phyloP scores from a whole-genome alignment of 352 stramenopile genomes.

The Phytophthora rubi region DNA sequence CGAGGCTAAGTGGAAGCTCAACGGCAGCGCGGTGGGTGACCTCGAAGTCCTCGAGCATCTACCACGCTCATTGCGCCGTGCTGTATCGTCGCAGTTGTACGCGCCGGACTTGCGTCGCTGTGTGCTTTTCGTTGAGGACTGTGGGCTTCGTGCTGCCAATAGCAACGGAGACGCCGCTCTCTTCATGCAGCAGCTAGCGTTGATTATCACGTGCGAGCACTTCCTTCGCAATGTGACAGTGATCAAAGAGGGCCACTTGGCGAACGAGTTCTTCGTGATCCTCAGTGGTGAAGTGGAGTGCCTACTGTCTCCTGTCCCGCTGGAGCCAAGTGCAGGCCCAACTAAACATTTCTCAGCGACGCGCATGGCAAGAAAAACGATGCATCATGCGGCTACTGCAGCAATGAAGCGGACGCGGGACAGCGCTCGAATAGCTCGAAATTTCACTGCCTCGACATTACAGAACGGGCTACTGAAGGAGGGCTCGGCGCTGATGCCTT shows the following conservation, averaged over 20 bases:
- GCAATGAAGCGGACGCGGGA: constrained; percentile 31
- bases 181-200: constrained; percentile 44
- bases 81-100: constrained; percentile 45
- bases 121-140: constrained; percentile 33
- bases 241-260: constrained; percentile 58
- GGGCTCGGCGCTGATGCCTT: background rate
- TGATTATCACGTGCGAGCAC: constrained; percentile 57
- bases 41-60: constrained; percentile 58
- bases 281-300: constrained; percentile 67
- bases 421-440: constrained; percentile 23
- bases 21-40: constrained; percentile 61
- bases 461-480: constrained; percentile 17
- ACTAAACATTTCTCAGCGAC: constrained; percentile 9
- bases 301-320: constrained; percentile 43
- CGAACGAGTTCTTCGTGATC: constrained; percentile 64
- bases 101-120: constrained; percentile 42
- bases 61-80: constrained; percentile 49
- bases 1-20: constrained; percentile 77
- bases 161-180: constrained; percentile 24
- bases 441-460: constrained; percentile 24
- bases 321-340: background rate
- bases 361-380: constrained; percentile 21
- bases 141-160: constrained; percentile 6
- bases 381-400: constrained; percentile 25
- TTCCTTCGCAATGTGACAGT: constrained; percentile 67